phyloP scores from a whole-genome alignment of 2,329 filamentous ascomycete genomes.

The Trichoderma guizhouense region DNA sequence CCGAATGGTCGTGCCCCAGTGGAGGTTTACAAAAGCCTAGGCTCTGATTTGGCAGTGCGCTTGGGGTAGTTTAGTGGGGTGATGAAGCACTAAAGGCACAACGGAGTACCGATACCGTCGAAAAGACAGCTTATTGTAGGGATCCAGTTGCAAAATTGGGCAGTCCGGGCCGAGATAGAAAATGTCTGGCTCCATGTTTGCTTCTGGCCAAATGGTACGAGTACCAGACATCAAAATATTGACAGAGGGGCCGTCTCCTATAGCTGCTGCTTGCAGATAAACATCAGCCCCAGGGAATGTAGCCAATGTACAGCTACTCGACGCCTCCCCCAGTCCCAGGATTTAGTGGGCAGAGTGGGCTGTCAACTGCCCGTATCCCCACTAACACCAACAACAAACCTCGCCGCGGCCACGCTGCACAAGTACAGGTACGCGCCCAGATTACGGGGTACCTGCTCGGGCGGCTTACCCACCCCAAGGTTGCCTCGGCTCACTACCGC shows the following conservation, averaged over 20 bases:
- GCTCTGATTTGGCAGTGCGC: conserved; percentile 8
- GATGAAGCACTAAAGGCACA: not conserved
- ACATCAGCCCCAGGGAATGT: not conserved
- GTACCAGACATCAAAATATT: not conserved
- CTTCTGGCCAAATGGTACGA: not conserved
- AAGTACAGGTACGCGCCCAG: not conserved
- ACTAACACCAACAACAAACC: not conserved
- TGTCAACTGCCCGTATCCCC: not conserved
- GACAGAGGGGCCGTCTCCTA: not conserved
- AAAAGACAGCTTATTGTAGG: not conserved
- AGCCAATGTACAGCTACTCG: not conserved
- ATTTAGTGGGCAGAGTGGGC: not conserved
- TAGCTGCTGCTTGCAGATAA: not conserved
- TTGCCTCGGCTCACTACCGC: conserved; percentile 20
- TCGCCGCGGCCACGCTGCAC: not conserved
- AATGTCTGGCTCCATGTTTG: not conserved
- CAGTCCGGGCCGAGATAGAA: not conserved
- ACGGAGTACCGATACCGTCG: not conserved
- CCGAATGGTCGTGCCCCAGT: not conserved
- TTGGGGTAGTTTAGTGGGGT: conserved; percentile 18
- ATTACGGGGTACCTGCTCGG: conserved; percentile 5
- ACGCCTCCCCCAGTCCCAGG: not conserved
- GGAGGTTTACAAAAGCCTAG: conserved; percentile 6
- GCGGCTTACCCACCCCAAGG: conserved; percentile 13
- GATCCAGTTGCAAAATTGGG: not conserved